These are phyloP conservation scores for Stemphylium vesicarium DNA, from an alignment of 2,329 filamentous ascomycete species.

Conservation along the genomic window DNA sequence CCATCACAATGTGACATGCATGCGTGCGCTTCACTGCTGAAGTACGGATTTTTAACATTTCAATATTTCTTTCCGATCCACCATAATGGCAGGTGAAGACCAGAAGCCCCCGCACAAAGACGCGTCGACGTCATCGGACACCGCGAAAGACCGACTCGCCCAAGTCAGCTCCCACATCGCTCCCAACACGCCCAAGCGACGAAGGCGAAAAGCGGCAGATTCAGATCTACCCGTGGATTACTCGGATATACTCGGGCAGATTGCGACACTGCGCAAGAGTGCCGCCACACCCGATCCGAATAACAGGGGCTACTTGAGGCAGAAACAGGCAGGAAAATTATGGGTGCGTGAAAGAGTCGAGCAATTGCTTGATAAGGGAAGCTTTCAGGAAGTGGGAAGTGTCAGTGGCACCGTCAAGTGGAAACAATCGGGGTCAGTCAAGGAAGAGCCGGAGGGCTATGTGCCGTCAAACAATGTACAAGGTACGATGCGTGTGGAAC, in stretches of 20 bases:
- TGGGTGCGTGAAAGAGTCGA: constrained; percentile 69
- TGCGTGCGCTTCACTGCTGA: constrained; percentile 18
- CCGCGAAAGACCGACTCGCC: constrained; percentile 53
- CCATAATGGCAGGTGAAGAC: constrained; percentile 35
- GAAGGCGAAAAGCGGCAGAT: constrained; percentile 44
- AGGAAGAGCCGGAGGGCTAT: constrained; percentile 59
- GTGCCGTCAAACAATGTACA: constrained; percentile 69
- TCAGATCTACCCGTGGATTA: constrained; percentile 64
- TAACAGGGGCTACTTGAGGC: constrained; percentile 65
- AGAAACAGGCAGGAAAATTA: constrained; percentile 68
- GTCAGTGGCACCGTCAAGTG: constrained; percentile 66
- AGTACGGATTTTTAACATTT: constrained; percentile 2
- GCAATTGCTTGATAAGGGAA: constrained; percentile 62
- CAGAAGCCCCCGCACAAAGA: constrained; percentile 18
- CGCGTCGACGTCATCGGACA: constrained; percentile 26
- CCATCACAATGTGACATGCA: constrained; percentile 27
- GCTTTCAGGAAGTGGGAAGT: constrained; percentile 66
- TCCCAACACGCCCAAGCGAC: constrained; percentile 46
- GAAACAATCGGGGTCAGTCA: constrained; percentile 55
- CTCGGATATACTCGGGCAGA: constrained; percentile 65
- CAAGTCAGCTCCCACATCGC: constrained; percentile 57
- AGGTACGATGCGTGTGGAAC: constrained; percentile 33
- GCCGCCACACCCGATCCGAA: constrained; percentile 62
- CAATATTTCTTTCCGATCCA: neutral
- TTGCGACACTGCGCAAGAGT: constrained; percentile 59